Evolutionary conservation across 1,139 yeast genomes (phyloP), one percentile per base, ranked within the genome.

Genomic region (Lizanozyma gosingica): DNA sequence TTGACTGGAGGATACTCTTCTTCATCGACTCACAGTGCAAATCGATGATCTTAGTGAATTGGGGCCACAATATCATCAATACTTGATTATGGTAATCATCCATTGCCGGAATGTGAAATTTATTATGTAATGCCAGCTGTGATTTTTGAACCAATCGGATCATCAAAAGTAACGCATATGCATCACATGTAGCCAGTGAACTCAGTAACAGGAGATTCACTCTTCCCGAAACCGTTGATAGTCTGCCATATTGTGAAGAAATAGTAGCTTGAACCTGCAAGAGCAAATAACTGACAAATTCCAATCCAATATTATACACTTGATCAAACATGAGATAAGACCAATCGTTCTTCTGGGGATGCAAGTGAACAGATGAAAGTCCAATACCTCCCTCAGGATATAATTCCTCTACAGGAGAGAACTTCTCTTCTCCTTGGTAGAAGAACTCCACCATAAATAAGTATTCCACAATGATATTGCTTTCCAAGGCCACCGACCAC

Each of bases 401-500:
- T 22, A 22, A 22, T 6, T 22, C 29, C 11, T 22, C 29, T 22
- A 22, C 6, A 6, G 29, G 29, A 6, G 29, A 22, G 39, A 61
- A 61, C 43, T 60, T 67, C 48, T 70, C 76, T 57, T 65, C 60
- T 1, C 71, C 73, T 33, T 75, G 63, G 43, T 69, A 69, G 59
- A 87, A 88, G 53, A 86, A 87, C 29, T 80, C 88, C 29, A 70
- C 73, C 48, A 85, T 61, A 55, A 88, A 87, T 33, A 80, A 66
- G 52, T 81, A 85, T 56, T 90, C 96, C 3, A 80, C 90, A 2
- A 82, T 71, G 15, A 82, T 77, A 57, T 87, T 88, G 54, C 87
- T 95, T 22, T 82, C 59, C 6, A 88, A 56, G 0, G 95, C 92
- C 34, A 80, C 60, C 45, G 81, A 79, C 64, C 87, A 78, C 51